phyloP scores from a whole-genome alignment of 2,329 filamentous ascomycete genomes.

The Exophiala oligosperma region DNA sequence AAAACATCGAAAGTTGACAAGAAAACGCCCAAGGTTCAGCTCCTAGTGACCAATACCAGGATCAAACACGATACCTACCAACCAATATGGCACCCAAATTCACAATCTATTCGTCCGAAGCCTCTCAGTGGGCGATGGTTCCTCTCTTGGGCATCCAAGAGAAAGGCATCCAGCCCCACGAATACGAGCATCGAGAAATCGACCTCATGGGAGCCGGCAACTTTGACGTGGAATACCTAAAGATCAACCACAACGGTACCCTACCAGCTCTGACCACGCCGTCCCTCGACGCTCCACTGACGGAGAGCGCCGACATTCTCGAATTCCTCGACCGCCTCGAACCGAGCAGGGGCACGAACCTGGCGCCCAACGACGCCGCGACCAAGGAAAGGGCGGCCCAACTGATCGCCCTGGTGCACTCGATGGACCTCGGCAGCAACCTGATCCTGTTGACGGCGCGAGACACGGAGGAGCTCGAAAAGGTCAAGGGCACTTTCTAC shows the following conservation, averaged over 20 bases:
- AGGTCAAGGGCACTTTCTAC: slow-evolving; percentile 8
- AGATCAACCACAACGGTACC: slow-evolving; percentile 18
- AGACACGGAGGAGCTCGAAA: slow-evolving; percentile 19
- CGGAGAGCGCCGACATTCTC: slow-evolving; percentile 17
- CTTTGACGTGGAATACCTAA: slow-evolving; percentile 17
- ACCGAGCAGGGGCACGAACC: neutral
- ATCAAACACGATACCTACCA: too few species aligned
- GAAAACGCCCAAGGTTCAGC: too few species aligned
- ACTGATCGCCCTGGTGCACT: slow-evolving; percentile 21
- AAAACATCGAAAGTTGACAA: too few species aligned
- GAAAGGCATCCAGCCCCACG: slow-evolving; percentile 10
- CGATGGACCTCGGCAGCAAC: slow-evolving; percentile 17
- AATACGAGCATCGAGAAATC: slow-evolving; percentile 13
- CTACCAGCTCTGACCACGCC: slow-evolving; percentile 17
- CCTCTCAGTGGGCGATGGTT: slow-evolving; percentile 20
- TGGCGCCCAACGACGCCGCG: slow-evolving; percentile 10
- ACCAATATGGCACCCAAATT: slow-evolving; percentile 1
- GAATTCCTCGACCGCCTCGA: slow-evolving; percentile 8
- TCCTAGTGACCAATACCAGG: too few species aligned
- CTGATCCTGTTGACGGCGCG: slow-evolving; percentile 25
- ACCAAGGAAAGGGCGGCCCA: slow-evolving; percentile 6
- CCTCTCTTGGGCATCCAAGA: slow-evolving; percentile 16
- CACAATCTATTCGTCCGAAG: slow-evolving; percentile 15
- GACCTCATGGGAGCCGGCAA: slow-evolving; percentile 15
- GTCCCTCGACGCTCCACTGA: slow-evolving; percentile 8